Evolutionary conservation across 306 rosid species (phyloP), one percentile per base, ranked within the genome.

Genomic region (Glycine soja): DNA sequence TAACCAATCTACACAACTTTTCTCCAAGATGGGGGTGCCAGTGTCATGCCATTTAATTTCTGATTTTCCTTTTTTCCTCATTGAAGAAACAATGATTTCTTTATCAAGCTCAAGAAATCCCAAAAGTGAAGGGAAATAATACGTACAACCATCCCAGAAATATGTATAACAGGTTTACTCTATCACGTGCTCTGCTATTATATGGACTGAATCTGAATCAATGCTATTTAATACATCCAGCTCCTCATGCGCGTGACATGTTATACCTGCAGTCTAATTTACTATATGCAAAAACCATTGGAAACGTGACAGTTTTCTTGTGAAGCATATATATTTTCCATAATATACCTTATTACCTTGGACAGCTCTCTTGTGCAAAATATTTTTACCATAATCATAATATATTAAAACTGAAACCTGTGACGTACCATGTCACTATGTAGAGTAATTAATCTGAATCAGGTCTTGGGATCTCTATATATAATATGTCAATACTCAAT

Each of bases 231-330:
- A 24, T 24, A 3, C 52, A 48, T 51, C 30, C 30, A 24, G 30
- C 30, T 53, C 77, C 45, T 72, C 48, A 7, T 72, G 64, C 71
- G 51, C 58, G 70, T 75, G 78, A 53, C 77, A 36, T 9, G 19
- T 1, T 18, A 9, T 18, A 24, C 1, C 30, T 24, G 30, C 2
- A 24, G 66, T 24, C 7, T 13, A 14, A 10, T 18, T 11, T 19
- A 18, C 7, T 24, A 24, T 24, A 24, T 48, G 62, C 30, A 58
- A 45, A n/a, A 67, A 67, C 52, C 38, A 72, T 13, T 13, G 71
- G 16, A 51, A 11, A 76, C 6, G 14, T 42, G 18, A 75, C 32
- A n/a, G 42, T 46, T 45, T 4, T 43, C 56, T 46, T 69, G 16
- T 45, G 74, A 56, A 68, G 54, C 38, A 24, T 24, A 24, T 24